Percentiles rank a stretch among this genome's conserved stretches.
Evolutionary conservation across 108 stramenopile species (phyloP).

Genomic region (Nannochloropsis salina): DNA sequence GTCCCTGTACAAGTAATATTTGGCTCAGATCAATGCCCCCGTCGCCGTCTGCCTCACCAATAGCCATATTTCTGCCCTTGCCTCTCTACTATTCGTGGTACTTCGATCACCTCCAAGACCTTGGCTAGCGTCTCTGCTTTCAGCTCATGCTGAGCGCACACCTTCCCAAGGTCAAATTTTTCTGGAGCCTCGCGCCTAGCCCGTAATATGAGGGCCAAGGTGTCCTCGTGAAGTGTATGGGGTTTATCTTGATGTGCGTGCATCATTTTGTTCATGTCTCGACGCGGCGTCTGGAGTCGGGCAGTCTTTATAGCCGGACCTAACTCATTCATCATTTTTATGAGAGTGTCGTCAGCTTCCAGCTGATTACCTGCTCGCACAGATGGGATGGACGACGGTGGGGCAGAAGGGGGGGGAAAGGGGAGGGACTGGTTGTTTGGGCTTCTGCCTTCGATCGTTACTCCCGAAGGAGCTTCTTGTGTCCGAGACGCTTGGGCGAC

Average conservation of each 20-base stretch:
- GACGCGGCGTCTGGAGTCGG: not conserved
- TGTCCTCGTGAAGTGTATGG: not conserved
- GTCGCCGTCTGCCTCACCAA: not conserved
- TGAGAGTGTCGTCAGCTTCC: not conserved
- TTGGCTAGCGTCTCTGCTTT: not conserved
- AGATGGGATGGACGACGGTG: not conserved
- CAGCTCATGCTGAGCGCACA: not conserved
- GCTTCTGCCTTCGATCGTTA: constrained; percentile 13
- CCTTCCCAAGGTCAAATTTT: not conserved
- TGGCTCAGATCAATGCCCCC: not conserved
- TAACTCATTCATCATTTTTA: not conserved
- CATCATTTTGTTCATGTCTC: not conserved
- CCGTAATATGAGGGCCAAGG: not conserved
- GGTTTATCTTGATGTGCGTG: not conserved
- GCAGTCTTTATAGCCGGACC: constrained; percentile 11
- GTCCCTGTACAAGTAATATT: not conserved
- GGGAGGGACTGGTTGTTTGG: not conserved
- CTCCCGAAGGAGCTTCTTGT: not conserved
- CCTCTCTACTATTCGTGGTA: not conserved
- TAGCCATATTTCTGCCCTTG: not conserved
- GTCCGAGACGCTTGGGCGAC: not conserved
- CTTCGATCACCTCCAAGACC: not conserved
- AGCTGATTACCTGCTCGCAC: not conserved
- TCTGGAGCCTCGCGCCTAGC: not conserved
- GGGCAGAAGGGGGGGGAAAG: not conserved